Percentiles rank a stretch among this genome's conserved stretches.
Evolutionary conservation across 176 grass and related monocot species (phyloP).

Genomic region (Pharus latifolius): DNA sequence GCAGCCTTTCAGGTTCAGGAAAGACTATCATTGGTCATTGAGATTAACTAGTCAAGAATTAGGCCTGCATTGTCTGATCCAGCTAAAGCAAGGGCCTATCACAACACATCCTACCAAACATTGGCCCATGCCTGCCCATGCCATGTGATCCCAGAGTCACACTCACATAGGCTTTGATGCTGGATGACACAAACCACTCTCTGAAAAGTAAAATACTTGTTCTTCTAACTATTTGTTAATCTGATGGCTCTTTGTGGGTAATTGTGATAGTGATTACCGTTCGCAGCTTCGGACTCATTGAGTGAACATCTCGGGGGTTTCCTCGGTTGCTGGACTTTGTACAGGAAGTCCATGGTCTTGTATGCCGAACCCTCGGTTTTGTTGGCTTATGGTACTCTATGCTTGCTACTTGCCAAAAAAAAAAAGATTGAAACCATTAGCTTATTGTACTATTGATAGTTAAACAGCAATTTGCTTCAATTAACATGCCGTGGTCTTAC

Average conservation of each 20-base stretch:
- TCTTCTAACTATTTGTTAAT: not conserved
- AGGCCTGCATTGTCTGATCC: not conserved
- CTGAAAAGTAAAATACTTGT: not conserved
- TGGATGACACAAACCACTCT: not conserved
- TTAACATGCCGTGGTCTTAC: slow-evolving; percentile 19
- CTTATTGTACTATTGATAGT: not conserved
- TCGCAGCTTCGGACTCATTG: slow-evolving; percentile 19
- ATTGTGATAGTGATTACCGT: slow-evolving; percentile 30
- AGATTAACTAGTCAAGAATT: not conserved
- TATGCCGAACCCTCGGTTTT: slow-evolving; percentile 64
- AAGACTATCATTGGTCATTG: not conserved
- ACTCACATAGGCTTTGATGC: not conserved
- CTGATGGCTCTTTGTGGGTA: not conserved
- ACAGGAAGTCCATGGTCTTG: slow-evolving; percentile 47
- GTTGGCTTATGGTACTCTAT: slow-evolving; percentile 64
- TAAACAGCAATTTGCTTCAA: not conserved
- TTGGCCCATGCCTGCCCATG: slow-evolving; percentile 15
- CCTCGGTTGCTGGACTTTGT: slow-evolving; percentile 43
- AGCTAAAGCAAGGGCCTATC: not conserved
- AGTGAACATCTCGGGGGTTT: slow-evolving; percentile 20
- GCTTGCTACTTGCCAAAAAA: slow-evolving; percentile 31
- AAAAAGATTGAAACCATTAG: not conserved
- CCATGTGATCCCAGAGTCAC: slow-evolving; percentile 20
- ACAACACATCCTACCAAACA: slow-evolving; percentile 3
- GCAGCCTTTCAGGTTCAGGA: too few relatives aligned